These are phyloP conservation scores for Amanita muscaria DNA, from an alignment of 768 basidiomycete genomes.

Conservation along the genomic window DNA sequence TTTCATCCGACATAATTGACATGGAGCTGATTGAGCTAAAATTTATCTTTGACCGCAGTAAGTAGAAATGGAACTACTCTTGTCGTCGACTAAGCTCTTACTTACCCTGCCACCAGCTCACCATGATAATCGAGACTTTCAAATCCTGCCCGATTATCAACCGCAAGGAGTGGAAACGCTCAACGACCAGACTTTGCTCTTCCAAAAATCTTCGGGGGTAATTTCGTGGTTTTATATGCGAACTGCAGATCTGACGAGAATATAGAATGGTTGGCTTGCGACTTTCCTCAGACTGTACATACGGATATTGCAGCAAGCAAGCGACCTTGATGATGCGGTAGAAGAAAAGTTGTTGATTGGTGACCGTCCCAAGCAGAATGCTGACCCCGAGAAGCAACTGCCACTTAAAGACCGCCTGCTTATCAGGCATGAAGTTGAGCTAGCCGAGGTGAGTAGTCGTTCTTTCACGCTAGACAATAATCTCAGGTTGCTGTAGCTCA, in stretches of 20 bases:
- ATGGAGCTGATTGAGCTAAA: slow-evolving; percentile 81
- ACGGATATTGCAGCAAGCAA: slow-evolving; percentile 65
- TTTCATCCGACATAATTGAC: slow-evolving; percentile 65
- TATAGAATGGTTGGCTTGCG: slow-evolving; percentile 63
- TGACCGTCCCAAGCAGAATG: slow-evolving; percentile 63
- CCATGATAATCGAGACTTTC: slow-evolving; percentile 82
- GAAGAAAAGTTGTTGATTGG: slow-evolving; percentile 78
- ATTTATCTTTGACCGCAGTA: slow-evolving; percentile 71
- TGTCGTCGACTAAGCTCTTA: slow-evolving; percentile 1
- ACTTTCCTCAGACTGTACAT: slow-evolving; percentile 73
- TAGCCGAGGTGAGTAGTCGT: slow-evolving; percentile 36
- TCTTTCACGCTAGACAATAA: slow-evolving; percentile 3
- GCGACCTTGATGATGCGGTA: slow-evolving; percentile 71
- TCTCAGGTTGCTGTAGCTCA: slow-evolving; percentile 37
- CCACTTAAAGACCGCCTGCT: slow-evolving; percentile 53
- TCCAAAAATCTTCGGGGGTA: slow-evolving; percentile 57
- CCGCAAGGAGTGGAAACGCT: slow-evolving; percentile 43
- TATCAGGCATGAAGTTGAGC: slow-evolving; percentile 39
- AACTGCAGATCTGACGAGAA: not conserved
- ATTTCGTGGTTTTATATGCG: slow-evolving; percentile 9
- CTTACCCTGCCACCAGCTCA: slow-evolving; percentile 42
- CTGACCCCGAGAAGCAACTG: slow-evolving; percentile 37
- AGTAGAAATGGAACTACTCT: too few species aligned
- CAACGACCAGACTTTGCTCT: slow-evolving; percentile 60
- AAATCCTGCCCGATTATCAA: slow-evolving; percentile 73